Conservation (phyloP, 331 rosid genomes). For the Malus hybrid region DNA sequence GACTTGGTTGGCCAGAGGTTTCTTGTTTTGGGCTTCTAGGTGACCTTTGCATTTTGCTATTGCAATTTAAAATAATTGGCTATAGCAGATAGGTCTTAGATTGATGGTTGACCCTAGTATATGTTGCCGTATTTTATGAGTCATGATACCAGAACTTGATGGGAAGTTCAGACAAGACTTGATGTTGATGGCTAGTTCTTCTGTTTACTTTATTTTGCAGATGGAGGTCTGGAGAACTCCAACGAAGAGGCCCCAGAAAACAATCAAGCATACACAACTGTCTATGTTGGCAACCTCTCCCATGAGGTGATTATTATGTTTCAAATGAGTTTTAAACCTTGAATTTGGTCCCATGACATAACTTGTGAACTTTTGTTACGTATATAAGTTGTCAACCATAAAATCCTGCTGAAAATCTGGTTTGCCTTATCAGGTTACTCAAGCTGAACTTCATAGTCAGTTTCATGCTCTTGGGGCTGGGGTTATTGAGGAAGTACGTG, state of each 20-base stretch:
- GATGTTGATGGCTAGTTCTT: not conserved
- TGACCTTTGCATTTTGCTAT: not conserved
- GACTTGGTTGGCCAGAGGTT: not conserved
- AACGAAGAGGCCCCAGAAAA: constrained; percentile 62
- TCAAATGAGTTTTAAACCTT: not conserved
- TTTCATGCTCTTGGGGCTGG: constrained; percentile 77
- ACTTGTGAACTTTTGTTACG: not conserved
- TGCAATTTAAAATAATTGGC: not conserved
- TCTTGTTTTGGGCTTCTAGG: not conserved
- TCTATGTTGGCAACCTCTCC: constrained; percentile 81
- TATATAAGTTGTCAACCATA: not conserved
- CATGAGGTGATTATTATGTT: constrained; percentile 45
- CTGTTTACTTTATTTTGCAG: constrained; percentile 25
- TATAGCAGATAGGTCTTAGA: not conserved
- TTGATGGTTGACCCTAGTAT: not conserved
- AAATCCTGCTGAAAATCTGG: not conserved
- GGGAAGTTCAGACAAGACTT: not conserved
- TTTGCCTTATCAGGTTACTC: constrained; percentile 47
- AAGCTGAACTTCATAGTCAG: constrained; percentile 72
- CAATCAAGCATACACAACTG: constrained; percentile 72
- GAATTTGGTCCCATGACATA: constrained; percentile 1
- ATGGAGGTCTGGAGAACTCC: constrained; percentile 49
- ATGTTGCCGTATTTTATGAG: not conserved
- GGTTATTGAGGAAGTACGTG: constrained; percentile 68
- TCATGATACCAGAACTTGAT: not conserved